These are phyloP conservation scores for Rhynchosporium agropyri DNA, from an alignment of 2,329 filamentous ascomycete species.

Conservation along the genomic window DNA sequence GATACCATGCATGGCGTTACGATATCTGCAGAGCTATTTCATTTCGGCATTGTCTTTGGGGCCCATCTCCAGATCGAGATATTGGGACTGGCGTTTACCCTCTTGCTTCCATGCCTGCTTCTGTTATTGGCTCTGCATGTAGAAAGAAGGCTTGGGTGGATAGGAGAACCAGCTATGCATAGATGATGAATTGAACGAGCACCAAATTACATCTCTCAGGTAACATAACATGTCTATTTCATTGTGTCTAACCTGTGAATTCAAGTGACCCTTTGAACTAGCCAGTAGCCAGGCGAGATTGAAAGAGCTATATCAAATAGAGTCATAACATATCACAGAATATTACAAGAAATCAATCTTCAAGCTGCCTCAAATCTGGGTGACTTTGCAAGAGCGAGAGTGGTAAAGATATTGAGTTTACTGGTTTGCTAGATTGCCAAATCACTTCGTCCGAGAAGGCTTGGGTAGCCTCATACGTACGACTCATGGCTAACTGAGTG, in stretches of 20 bases:
- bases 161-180: conserved; percentile 6
- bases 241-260: conserved; percentile 3
- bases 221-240: background rate
- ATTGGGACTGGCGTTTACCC: conserved; percentile 17
- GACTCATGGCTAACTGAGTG: no score
- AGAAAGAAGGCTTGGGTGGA: conserved; percentile 6
- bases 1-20: conserved; percentile 17
- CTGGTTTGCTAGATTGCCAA: no score
- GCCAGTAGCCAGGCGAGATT: no score
- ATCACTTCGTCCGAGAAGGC: no score
- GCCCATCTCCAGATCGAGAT: conserved; percentile 15
- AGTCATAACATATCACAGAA: no score
- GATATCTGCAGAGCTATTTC: conserved; percentile 22
- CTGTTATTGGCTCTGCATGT: conserved; percentile 10
- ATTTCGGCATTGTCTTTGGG: conserved; percentile 12
- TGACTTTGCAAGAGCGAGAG: no score
- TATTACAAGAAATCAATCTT: no score
- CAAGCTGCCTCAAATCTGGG: no score
- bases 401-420: no score
- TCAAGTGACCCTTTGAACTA: background rate
- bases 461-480: no score
- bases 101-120: conserved; percentile 13
- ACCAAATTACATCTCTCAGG: conserved; percentile 7
- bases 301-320: no score
- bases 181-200: conserved; percentile 15